Evolutionary conservation across 768 basidiomycete genomes (phyloP).

Genomic region (Pleurotus pulmonarius): DNA sequence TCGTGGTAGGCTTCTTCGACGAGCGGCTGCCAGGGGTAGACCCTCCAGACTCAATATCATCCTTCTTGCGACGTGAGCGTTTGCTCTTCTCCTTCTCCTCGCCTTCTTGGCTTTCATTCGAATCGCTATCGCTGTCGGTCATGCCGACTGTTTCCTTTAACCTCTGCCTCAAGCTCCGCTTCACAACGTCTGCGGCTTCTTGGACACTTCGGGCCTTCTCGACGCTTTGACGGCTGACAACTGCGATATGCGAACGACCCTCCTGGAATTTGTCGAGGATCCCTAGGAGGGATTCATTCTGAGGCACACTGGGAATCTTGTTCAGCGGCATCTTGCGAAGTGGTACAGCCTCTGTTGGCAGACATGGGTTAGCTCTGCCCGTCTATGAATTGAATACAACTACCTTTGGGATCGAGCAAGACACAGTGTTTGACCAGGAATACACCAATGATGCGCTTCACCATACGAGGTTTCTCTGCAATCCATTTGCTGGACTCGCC

Average conservation of each 20-base stretch:
- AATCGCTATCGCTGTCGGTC: slow-evolving; percentile 56
- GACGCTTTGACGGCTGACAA: slow-evolving; percentile 73
- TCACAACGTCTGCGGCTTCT: slow-evolving; percentile 81
- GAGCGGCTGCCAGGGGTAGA: slow-evolving; percentile 13
- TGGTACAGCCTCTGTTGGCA: slow-evolving; percentile 67
- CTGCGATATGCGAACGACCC: slow-evolving; percentile 88
- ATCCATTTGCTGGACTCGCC: background rate
- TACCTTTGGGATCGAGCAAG: slow-evolving; percentile 80
- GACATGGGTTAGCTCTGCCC: background rate
- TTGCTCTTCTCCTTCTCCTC: slow-evolving; percentile 6
- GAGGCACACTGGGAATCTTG: slow-evolving; percentile 82
- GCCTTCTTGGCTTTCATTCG: slow-evolving; percentile 39
- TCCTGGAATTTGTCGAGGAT: slow-evolving; percentile 90
- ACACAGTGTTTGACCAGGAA: slow-evolving; percentile 89
- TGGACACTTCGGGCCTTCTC: slow-evolving; percentile 80
- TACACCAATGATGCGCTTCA: slow-evolving; percentile 84
- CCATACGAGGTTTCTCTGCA: slow-evolving; percentile 36
- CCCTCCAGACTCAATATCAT: background rate
- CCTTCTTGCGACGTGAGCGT: slow-evolving; percentile 6
- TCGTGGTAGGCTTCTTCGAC: slow-evolving; percentile 19
- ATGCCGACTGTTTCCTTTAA: slow-evolving; percentile 73
- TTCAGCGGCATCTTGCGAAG: slow-evolving; percentile 82
- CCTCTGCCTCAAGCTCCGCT: slow-evolving; percentile 74
- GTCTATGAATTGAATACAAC: background rate
- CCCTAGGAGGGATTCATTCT: slow-evolving; percentile 79